phyloP scores from a whole-genome alignment of 768 basidiomycete genomes.

The Kwoniella mangroviensis region DNA sequence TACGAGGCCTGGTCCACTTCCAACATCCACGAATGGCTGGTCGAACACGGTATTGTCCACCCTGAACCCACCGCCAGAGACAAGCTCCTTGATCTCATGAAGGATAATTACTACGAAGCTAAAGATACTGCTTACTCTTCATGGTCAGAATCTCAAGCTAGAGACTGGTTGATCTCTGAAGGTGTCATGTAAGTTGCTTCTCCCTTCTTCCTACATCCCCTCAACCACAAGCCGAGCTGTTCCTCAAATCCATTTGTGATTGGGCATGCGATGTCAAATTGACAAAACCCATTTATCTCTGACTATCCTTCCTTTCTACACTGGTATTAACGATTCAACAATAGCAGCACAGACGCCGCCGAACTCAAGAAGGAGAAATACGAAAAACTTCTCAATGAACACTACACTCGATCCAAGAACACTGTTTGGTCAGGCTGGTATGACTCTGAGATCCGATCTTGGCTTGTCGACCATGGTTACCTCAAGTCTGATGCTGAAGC shows the following conservation, averaged over 20 bases:
- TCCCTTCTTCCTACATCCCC: background rate
- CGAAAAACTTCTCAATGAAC: conserved; percentile 67
- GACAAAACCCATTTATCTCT: conserved; percentile 10
- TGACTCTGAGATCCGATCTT: conserved; percentile 74
- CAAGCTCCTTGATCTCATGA: conserved; percentile 70
- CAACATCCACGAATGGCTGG: conserved; percentile 83
- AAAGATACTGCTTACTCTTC: conserved; percentile 57
- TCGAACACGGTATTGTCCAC: conserved; percentile 74
- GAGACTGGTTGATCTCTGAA: conserved; percentile 57
- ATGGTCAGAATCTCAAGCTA: conserved; percentile 54
- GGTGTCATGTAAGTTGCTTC: conserved; percentile 52
- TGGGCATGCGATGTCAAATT: conserved; percentile 8
- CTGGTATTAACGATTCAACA: conserved; percentile 27
- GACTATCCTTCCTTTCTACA: background rate
- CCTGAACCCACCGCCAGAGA: conserved; percentile 66
- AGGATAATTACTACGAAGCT: conserved; percentile 73
- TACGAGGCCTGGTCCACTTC: conserved; percentile 88
- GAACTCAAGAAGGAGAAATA: conserved; percentile 71
- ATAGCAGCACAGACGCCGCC: conserved; percentile 50
- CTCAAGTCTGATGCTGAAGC: conserved; percentile 73
- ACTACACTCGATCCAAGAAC: conserved; percentile 60
- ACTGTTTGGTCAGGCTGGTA: conserved; percentile 65
- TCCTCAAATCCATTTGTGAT: background rate
- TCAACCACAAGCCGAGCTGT: conserved; percentile 1
- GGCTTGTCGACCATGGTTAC: conserved; percentile 75